Base-by-base conservation (phyloP, 805 yeast species). In the Wickerhamiella kurtzmanii region DNA sequence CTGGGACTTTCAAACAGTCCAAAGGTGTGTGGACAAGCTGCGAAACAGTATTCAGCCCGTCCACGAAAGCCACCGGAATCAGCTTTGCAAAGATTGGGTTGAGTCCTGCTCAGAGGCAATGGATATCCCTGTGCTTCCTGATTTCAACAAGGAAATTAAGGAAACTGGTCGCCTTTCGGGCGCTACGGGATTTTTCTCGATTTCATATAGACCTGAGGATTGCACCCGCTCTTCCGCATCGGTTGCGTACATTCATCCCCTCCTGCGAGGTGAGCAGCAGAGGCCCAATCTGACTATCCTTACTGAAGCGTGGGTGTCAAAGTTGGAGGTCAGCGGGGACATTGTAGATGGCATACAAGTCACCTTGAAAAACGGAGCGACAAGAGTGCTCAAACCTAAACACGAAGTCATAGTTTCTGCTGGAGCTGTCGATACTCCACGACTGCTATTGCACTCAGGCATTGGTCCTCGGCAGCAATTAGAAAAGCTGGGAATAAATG, bases 371-470 rank as follows among this genome's bases (percentile, higher is more conserved):
- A 8, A 46, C 22, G 63, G 63, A n/a, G 49, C 50, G 21, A 57
- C 53, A 43, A 56, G 47, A 38, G 48, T 49, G 47, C 54, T 48
- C 50, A 56, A 53, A 38, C 60, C 64, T 20, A 50, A 49, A 32
- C 52, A 56, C 18, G 64, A 61, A 45, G 58, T 58, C 20, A 54
- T 61, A 41, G 44, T 61, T 18, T 54, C 59, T 19, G 56, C 60
- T 43, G 65, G 65, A 41, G 64, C 60, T 4, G 56, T 61, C 44
- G 65, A 61, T 37, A 56, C 61, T 45, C 65, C 65, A 35, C 57
- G 59, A 40, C 56, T 61, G 38, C 53, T 61, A 53, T 52, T 61
- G 59, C 63, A 59, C 40, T 58, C 63, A 28, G 65, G 65, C 28
- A 41, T 61, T 21, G 65, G 64, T 20, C 65, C 65, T 16, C 52